Evolutionary conservation across 192 early-diverging fungal genomes (phyloP).

Genomic region (Mortierella alpina): DNA sequence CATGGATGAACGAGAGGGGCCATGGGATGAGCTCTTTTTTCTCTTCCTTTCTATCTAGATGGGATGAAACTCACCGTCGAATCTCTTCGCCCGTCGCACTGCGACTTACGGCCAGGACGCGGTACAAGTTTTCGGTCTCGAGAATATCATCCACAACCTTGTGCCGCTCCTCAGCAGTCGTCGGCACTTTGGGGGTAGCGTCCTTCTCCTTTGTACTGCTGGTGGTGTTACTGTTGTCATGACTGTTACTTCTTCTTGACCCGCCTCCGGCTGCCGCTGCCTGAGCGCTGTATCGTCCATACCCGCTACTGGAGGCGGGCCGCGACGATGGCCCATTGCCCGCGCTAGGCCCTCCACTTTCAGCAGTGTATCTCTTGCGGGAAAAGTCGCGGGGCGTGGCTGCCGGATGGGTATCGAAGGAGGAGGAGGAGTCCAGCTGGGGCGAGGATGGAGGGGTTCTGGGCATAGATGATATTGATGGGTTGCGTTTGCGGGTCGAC

Average conservation of each 20-base stretch:
- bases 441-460: conserved; percentile 44
- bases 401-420: conserved; percentile 1
- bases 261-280: background rate
- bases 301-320: no score
- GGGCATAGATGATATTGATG: conserved; percentile 43
- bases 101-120: conserved; percentile 58
- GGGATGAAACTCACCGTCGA: conserved; percentile 4
- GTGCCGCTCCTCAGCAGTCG: conserved; percentile 48
- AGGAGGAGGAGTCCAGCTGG: conserved; percentile 7
- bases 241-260: background rate
- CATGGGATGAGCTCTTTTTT: background rate
- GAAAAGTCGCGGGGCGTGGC: conserved; percentile 38
- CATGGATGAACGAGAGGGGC: background rate
- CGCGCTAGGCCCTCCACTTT: no score
- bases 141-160: conserved; percentile 63
- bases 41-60: conserved; percentile 15
- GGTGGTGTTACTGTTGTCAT: conserved; percentile 1
- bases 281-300: background rate
- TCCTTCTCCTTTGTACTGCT: conserved; percentile 12
- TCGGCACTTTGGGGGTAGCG: conserved; percentile 12
- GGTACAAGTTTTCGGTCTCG: conserved; percentile 59
- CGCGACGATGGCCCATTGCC: no score
- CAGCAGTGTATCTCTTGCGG: conserved; percentile 12
- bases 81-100: conserved; percentile 59
- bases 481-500: conserved; percentile 28